Conservation (phyloP, 2,329 filamentous ascomycete genomes). For the Thermothelomyces thermophilus region DNA sequence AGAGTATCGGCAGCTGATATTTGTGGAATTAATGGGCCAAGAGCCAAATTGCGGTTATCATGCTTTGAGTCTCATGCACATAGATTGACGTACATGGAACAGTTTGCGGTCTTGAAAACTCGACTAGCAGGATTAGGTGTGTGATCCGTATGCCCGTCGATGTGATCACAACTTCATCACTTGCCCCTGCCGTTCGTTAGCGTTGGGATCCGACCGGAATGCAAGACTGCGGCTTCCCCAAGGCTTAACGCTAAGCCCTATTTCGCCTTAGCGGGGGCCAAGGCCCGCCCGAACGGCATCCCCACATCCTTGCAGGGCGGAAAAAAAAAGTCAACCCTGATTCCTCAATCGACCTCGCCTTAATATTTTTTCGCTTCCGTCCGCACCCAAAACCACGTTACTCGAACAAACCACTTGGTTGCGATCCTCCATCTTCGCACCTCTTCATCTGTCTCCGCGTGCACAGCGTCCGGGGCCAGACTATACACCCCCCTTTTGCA, state of each 20-base stretch:
- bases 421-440: conserved; percentile 15
- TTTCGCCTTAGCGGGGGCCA: conserved; percentile 8
- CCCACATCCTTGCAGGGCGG: conserved; percentile 14
- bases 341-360: conserved; percentile 18
- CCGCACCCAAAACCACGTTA: conserved; percentile 15
- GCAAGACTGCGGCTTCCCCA: not conserved
- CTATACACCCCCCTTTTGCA: not conserved
- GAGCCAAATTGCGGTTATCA: too few relatives aligned
- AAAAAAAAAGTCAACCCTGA: conserved; percentile 27
- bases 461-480: conserved; percentile 10
- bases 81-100: too few relatives aligned
- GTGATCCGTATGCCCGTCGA: too few relatives aligned
- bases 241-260: conserved; percentile 12
- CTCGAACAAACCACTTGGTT: conserved; percentile 9
- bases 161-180: not conserved
- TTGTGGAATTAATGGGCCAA: too few relatives aligned
- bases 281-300: not conserved
- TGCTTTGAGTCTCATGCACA: too few relatives aligned
- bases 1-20: too few relatives aligned
- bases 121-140: not conserved
- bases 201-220: not conserved
- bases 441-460: conserved; percentile 13
- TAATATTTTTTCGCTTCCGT: conserved; percentile 21
- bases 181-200: too few relatives aligned
- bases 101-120: not conserved